Evolutionary conservation across 257 asterid genomes (phyloP).

Genomic region (Solanum dulcamara): DNA sequence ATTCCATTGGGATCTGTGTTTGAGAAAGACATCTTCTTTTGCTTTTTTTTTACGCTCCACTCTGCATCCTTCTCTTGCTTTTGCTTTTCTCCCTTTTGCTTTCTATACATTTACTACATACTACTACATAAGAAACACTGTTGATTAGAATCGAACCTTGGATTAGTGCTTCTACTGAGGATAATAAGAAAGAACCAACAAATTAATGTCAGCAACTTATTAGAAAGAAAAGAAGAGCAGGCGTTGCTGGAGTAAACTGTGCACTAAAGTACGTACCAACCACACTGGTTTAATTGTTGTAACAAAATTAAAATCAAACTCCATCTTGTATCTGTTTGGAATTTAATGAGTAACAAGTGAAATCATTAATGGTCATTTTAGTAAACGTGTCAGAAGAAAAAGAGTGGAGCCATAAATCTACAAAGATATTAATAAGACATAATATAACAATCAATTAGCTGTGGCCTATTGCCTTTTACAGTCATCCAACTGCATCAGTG

Average conservation of each 20-base stretch:
- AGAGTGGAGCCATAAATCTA: neutral
- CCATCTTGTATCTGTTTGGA: neutral
- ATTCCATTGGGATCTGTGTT: constrained; percentile 93
- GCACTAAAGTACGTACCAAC: neutral
- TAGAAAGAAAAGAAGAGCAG: neutral
- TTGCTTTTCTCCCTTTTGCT: constrained; percentile 14
- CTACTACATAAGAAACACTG: neutral
- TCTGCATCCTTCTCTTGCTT: constrained; percentile 1
- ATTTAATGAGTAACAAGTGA: neutral
- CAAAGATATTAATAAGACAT: constrained; percentile 17
- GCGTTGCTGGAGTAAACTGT: neutral
- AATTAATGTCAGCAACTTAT: neutral
- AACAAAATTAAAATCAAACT: neutral
- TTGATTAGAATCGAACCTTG: neutral
- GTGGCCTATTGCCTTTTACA: constrained; percentile 9
- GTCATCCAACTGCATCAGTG: constrained; percentile 21
- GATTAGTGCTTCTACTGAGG: neutral
- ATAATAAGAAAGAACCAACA: neutral
- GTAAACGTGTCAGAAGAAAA: neutral
- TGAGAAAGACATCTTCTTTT: constrained; percentile 86
- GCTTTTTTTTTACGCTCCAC: constrained; percentile 28
- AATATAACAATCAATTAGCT: constrained; percentile 39
- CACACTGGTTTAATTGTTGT: neutral
- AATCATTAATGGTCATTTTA: neutral
- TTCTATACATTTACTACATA: neutral